Evolutionary conservation across 2,329 filamentous ascomycete genomes (phyloP), one percentile per base, ranked within the genome.

Genomic region (Rhynchosporium graminicola): DNA sequence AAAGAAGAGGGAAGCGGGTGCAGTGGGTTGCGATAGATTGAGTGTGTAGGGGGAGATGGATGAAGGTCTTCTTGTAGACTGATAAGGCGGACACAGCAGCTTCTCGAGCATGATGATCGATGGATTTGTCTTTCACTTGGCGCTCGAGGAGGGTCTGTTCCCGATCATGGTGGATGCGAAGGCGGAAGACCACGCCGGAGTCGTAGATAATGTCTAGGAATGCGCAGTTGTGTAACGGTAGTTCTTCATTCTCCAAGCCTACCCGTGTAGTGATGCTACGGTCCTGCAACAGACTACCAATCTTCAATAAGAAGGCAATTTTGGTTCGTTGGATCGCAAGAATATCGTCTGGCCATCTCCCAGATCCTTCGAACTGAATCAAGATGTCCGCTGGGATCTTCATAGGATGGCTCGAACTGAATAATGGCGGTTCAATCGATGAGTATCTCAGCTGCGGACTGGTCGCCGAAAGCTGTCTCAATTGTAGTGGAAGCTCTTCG

Each of bases 281-380:
- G 45, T 87, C 84, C 20, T 84, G 85, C 3, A 97, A 78, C 3
- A 95, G 77, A 59, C 85, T 82, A 10, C 82, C 80, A 59, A 90
- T 81, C 70, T 86, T 88, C 8, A 89, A 76, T 9, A 91, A 80
- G 73, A 99, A 96, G 3, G 96, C 95, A 45, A 96, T 84, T 76
- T 99, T 99, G 12, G 92, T 93, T 72, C 92, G 87, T 75, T 99
- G 95, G 61, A 98, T 97, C 4, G 94, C 93, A 3, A 85, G 85
- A 8, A 98, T 78, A 72, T 96, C 92, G 73, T 98, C 93, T 0
- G 95, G 95, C 95, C 95, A 99, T 69, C 91, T 89, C 51, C 87
- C 88, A 6, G 95, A 98, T 4, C 90, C 91, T 77, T 99, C 95
- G 70, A 99, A 98, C 72, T 94, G 93, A 54, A 99, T 82, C 47